Evolutionary conservation across 1,284 basidiomycete genomes (phyloP).

Genomic region (Flammula alnicola): DNA sequence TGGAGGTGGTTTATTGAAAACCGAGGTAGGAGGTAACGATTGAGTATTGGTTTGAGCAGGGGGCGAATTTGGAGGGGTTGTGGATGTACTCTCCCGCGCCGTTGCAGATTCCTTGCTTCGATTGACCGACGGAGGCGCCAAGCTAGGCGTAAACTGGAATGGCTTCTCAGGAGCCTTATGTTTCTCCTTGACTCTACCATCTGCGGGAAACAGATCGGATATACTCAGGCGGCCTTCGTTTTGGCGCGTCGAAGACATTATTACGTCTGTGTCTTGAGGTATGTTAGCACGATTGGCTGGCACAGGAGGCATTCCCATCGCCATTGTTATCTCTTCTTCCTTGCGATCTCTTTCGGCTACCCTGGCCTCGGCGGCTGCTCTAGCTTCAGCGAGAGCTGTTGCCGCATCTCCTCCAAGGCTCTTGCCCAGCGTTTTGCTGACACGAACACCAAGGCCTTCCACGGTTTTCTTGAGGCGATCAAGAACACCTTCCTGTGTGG

Average conservation of each 20-base stretch:
- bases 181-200: constrained; percentile 36
- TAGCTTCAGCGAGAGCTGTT: constrained; percentile 66
- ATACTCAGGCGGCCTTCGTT: constrained; percentile 52
- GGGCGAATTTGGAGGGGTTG: constrained; percentile 65
- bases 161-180: constrained; percentile 32
- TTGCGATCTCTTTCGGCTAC: constrained; percentile 64
- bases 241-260: constrained; percentile 2
- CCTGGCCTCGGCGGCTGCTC: constrained; percentile 71
- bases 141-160: constrained; percentile 23
- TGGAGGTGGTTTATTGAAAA: constrained; percentile 63
- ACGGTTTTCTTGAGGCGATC: constrained; percentile 70
- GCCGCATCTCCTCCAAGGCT: constrained; percentile 62
- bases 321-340: constrained; percentile 37
- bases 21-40: constrained; percentile 43
- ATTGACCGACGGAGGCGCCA: constrained; percentile 7
- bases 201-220: constrained; percentile 52
- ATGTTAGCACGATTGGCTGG: constrained; percentile 5
- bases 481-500: constrained; percentile 52
- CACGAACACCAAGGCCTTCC: constrained; percentile 64
- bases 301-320: constrained; percentile 24
- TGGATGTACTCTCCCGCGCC: constrained; percentile 45
- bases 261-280: neutral
- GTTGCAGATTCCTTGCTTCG: constrained; percentile 5
- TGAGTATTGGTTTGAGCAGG: constrained; percentile 41
- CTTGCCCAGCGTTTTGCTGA: constrained; percentile 64